Conservation (phyloP, 345 rosid species). For the Citrus maxima region DNA sequence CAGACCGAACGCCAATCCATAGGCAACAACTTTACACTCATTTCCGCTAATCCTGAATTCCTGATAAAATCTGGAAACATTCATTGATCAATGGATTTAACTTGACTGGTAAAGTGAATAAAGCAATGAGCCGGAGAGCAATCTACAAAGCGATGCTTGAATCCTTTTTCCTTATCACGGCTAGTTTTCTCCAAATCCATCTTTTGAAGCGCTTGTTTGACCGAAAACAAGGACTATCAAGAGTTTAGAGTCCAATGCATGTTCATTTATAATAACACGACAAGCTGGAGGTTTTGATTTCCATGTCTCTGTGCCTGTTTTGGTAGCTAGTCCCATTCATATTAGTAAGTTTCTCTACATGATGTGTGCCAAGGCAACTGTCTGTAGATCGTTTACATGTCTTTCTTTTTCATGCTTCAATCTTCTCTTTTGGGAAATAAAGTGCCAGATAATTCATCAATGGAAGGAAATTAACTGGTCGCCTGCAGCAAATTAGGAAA, state of each 20-base stretch:
- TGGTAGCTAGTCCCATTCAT: background rate
- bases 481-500: background rate
- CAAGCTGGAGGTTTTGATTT: background rate
- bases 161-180: conserved; percentile 53
- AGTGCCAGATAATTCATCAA: background rate
- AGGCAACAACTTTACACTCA: conserved; percentile 26
- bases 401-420: background rate
- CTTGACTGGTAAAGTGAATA: conserved; percentile 45
- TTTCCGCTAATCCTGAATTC: background rate
- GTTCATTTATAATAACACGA: background rate
- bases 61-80: background rate
- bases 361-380: no score
- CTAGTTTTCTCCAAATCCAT: conserved; percentile 58
- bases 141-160: conserved; percentile 67
- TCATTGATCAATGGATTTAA: background rate
- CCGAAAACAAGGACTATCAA: conserved; percentile 59
- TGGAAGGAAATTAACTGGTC: background rate
- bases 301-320: background rate
- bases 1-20: conserved; percentile 71
- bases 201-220: conserved; percentile 47
- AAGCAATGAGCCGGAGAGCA: conserved; percentile 59
- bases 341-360: no score
- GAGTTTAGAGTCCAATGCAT: conserved; percentile 32
- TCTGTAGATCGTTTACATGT: background rate
- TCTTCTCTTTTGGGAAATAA: background rate